phyloP scores from a whole-genome alignment of 164 flowering plant genomes.

The Aristolochia fimbriata region DNA sequence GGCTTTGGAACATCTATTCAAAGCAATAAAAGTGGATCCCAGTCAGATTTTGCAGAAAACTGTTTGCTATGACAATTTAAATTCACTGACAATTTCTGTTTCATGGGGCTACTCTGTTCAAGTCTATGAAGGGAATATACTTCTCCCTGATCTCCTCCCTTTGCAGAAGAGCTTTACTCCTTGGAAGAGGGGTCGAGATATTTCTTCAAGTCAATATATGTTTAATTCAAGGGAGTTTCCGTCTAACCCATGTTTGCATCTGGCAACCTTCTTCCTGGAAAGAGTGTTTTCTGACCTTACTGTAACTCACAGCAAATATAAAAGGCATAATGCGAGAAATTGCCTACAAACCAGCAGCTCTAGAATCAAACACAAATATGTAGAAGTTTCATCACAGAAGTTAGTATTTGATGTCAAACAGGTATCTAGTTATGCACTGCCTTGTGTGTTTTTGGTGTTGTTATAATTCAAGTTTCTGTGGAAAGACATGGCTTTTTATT shows the following conservation, averaged over 20 bases:
- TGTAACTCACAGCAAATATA: constrained; percentile 34
- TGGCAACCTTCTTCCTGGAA: constrained; percentile 37
- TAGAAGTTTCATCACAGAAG: constrained; percentile 41
- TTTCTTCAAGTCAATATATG: constrained; percentile 29
- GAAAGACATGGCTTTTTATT: too few species aligned
- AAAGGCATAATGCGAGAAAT: constrained; percentile 17
- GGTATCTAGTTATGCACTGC: constrained; percentile 24
- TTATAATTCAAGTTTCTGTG: background rate
- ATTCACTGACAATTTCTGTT: constrained; percentile 48
- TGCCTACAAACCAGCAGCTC: constrained; percentile 19
- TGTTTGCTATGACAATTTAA: constrained; percentile 53
- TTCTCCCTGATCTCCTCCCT: constrained; percentile 52
- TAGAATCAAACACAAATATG: constrained; percentile 21
- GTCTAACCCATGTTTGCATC: constrained; percentile 50
- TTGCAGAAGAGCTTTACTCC: constrained; percentile 50
- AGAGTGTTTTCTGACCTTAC: constrained; percentile 24
- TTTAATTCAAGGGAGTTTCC: constrained; percentile 51
- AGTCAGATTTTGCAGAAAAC: constrained; percentile 62
- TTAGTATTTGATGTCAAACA: constrained; percentile 30
- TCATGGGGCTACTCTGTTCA: constrained; percentile 81
- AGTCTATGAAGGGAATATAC: constrained; percentile 46
- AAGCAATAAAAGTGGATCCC: constrained; percentile 50
- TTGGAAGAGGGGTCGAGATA: constrained; percentile 38
- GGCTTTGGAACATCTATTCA: constrained; percentile 46
- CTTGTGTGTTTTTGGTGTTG: background rate